Evolutionary conservation across 1,139 yeast genomes (phyloP).

Genomic region (Geotrichum cucujoidarum): DNA sequence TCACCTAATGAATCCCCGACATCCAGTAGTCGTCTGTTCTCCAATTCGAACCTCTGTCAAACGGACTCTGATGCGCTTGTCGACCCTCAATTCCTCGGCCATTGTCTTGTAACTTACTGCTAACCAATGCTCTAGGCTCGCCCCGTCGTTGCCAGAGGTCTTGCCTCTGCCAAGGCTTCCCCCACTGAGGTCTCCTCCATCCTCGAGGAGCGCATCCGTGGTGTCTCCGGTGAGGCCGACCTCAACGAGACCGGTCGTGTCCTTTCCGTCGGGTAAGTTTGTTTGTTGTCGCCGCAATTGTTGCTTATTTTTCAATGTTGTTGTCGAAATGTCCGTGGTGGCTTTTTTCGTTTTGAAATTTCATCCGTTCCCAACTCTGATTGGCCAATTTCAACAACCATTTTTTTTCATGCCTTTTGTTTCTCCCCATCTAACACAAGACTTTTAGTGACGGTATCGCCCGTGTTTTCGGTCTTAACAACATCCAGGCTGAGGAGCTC

Average conservation of each 20-base stretch:
- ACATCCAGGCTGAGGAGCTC: slow-evolving; percentile 99
- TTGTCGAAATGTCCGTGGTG: background rate
- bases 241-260: slow-evolving; percentile 99
- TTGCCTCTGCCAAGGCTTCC: slow-evolving; percentile 89
- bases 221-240: slow-evolving; percentile 96
- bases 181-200: slow-evolving; percentile 99
- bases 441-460: slow-evolving; percentile 96
- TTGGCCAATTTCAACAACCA: slow-evolving; percentile 13
- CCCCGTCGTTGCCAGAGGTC: slow-evolving; percentile 48
- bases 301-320: background rate
- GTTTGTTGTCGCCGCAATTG: background rate
- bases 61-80: too few relatives aligned
- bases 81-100: too few relatives aligned
- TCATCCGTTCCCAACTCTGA: slow-evolving; percentile 6
- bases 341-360: background rate
- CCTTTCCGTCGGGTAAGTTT: slow-evolving; percentile 85
- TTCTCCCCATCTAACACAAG: slow-evolving; percentile 5
- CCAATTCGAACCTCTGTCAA: too few relatives aligned
- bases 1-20: background rate
- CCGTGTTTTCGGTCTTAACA: slow-evolving; percentile 99
- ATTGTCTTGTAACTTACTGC: slow-evolving; percentile 19
- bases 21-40: too few relatives aligned
- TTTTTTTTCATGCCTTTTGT: background rate
- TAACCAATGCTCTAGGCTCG: slow-evolving; percentile 21
- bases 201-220: slow-evolving; percentile 98